Evolutionary conservation across 176 grass and related monocot genomes (phyloP).

Genomic region (Alloteropsis semialata): DNA sequence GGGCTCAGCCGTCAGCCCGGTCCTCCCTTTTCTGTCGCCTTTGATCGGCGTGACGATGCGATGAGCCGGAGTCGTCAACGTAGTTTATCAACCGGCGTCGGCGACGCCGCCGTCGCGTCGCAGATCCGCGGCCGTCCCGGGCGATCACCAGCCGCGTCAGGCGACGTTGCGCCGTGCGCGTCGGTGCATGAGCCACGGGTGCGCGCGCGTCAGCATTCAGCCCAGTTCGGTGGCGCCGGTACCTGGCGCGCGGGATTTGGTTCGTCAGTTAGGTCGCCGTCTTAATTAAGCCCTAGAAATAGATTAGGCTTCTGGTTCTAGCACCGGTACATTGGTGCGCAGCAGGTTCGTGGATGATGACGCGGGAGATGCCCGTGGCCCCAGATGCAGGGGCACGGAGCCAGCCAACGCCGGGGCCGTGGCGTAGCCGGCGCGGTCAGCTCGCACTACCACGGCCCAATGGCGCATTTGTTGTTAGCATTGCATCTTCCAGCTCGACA

Average conservation of each 20-base stretch:
- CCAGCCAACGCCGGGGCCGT: too few species aligned
- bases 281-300: not conserved
- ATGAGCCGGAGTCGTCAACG: not conserved
- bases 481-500: not conserved
- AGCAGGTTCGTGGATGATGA: not conserved
- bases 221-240: not conserved
- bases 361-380: not conserved
- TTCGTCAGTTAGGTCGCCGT: not conserved
- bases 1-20: not conserved
- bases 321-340: not conserved
- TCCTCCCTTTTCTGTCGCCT: not conserved
- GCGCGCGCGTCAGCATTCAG: not conserved
- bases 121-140: too few species aligned
- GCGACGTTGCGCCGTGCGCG: not conserved
- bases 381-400: not conserved
- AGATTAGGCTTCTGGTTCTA: not conserved
- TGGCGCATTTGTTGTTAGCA: not conserved
- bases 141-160: too few species aligned
- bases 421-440: not conserved
- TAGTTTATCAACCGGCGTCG: not conserved
- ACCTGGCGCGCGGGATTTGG: not conserved
- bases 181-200: not conserved
- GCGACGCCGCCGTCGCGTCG: too few species aligned
- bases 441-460: not conserved
- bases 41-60: not conserved